Evolutionary conservation across 768 basidiomycete species (phyloP), one percentile per base, ranked within the genome.

Genomic region (Crassisporium funariophilum): DNA sequence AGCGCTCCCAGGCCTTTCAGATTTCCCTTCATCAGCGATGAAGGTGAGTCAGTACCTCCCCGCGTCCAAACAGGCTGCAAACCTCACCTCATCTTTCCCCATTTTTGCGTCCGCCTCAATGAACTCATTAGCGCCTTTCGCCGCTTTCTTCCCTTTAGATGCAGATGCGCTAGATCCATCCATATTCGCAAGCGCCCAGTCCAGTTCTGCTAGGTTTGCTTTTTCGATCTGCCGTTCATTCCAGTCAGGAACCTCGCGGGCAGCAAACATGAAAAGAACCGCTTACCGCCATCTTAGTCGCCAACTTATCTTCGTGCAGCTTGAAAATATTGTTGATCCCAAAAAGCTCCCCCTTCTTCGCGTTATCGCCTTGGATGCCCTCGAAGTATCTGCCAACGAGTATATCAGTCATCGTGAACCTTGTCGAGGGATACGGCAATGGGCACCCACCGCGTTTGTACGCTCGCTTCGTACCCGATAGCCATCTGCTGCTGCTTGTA

Each of bases 401-500:
- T 29, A 15, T 5, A 27, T 23, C 19, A n/a, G 10, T 15, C 22
- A n/a, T 15, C 16, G 33, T 35, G 16, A 25, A 13, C 35, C 62
- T 33, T 57, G 19, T 38, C n/a, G 13, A 5, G 17, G n/a, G 8
- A 38, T n/a, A 16, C 35, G 20, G 1, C 21, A 9, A 38, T 33
- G 16, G 31, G 16, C 31, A 33, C 16, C 13, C 12, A 84, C 84
- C 90, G 77, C 0, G 91, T 91, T 57, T 93, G 91, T 7, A 89
- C 71, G 55, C 87, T 90, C 1, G 86, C 87, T 51, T 87, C 79
- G 61, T 94, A 94, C 0, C 83, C 91, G 36, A 92, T 91, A n/a
- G 82, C 82, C 88, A 92, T 92, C 59, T 91, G 88, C 60, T 95
- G 93, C 53, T 93, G 91, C 62, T 95, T 95, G 68, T 94, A 94